Conservation (phyloP, 805 yeast species). For the Metschnikowia drakensbergensis region DNA sequence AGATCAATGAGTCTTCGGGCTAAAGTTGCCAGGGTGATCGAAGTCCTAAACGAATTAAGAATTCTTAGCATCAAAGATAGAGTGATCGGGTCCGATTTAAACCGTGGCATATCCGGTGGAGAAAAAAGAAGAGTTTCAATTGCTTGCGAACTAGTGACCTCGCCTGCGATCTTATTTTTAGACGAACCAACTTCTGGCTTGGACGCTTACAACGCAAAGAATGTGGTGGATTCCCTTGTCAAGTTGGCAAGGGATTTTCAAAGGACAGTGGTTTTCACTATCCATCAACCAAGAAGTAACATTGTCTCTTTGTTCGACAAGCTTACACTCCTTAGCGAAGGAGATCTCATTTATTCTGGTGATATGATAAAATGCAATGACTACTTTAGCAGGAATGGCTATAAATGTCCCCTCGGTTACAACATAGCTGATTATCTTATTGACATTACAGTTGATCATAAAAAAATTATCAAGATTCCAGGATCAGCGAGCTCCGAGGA, state of each 20-base stretch:
- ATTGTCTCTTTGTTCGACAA: conserved; percentile 89
- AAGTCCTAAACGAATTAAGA: conserved; percentile 80
- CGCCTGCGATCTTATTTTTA: conserved; percentile 75
- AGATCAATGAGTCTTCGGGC: conserved; percentile 66
- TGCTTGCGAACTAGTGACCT: conserved; percentile 89
- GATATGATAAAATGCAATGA: conserved; percentile 69
- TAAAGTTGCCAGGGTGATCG: conserved; percentile 75
- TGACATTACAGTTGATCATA: conserved; percentile 76
- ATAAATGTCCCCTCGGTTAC: conserved; percentile 80
- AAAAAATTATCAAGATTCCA: conserved; percentile 26
- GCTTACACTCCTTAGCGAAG: conserved; percentile 75
- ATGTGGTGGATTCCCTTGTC: conserved; percentile 82
- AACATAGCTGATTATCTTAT: conserved; percentile 92
- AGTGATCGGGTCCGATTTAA: conserved; percentile 82
- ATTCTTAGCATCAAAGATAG: conserved; percentile 80
- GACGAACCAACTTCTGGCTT: conserved; percentile 97
- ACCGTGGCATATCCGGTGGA: conserved; percentile 91
- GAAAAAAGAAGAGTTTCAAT: conserved; percentile 89
- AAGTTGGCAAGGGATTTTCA: conserved; percentile 74
- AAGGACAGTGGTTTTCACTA: conserved; percentile 87
- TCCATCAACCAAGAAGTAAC: conserved; percentile 96
- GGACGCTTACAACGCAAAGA: conserved; percentile 89
- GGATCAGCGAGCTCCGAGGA: conserved; percentile 18
- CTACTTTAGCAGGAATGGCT: conserved; percentile 73
- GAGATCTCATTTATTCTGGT: conserved; percentile 85